phyloP scores from a whole-genome alignment of 257 asterid genomes.

The Echium plantagineum region DNA sequence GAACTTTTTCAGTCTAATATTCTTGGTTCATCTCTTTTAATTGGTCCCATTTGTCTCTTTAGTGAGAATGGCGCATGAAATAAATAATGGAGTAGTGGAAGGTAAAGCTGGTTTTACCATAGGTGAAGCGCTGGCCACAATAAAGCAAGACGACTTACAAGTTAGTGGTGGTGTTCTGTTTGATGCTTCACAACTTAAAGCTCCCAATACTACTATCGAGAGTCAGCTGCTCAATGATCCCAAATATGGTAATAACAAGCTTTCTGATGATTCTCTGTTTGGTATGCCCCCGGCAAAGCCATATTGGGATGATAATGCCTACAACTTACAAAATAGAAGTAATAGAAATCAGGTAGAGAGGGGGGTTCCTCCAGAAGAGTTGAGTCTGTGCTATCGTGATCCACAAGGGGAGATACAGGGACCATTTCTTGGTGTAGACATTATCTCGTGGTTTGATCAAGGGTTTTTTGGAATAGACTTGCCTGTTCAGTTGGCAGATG shows the following conservation, averaged over 20 bases:
- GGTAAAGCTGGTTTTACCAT: slow-evolving; percentile 13
- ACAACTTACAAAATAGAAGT: slow-evolving; percentile 25
- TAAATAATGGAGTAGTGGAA: slow-evolving; percentile 21
- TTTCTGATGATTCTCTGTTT: slow-evolving; percentile 32
- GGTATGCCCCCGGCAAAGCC: slow-evolving; percentile 34
- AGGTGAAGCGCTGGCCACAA: slow-evolving; percentile 5
- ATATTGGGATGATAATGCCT: slow-evolving; percentile 36
- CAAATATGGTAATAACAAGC: slow-evolving; percentile 21
- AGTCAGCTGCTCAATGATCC: slow-evolving; percentile 23
- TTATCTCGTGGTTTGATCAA: slow-evolving; percentile 93
- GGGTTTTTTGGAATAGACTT: slow-evolving; percentile 91
- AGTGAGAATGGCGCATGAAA: slow-evolving; percentile 30
- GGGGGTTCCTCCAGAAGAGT: slow-evolving; percentile 60
- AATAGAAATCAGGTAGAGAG: slow-evolving; percentile 37
- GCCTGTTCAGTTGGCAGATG: slow-evolving; percentile 87
- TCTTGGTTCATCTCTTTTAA: slow-evolving; percentile 10
- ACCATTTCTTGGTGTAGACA: slow-evolving; percentile 94
- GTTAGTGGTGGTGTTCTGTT: slow-evolving; percentile 24
- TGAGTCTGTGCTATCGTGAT: slow-evolving; percentile 78
- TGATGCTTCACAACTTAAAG: slow-evolving; percentile 26
- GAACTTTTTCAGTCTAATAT: slow-evolving; percentile 4
- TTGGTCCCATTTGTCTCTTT: slow-evolving; percentile 6
- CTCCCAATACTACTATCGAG: slow-evolving; percentile 22
- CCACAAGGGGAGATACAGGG: slow-evolving; percentile 99
- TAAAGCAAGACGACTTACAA: slow-evolving; percentile 15